Evolutionary conservation across 371 early-diverging fungal species (phyloP).

Genomic region (Amoeboaphelidium protococcarum): DNA sequence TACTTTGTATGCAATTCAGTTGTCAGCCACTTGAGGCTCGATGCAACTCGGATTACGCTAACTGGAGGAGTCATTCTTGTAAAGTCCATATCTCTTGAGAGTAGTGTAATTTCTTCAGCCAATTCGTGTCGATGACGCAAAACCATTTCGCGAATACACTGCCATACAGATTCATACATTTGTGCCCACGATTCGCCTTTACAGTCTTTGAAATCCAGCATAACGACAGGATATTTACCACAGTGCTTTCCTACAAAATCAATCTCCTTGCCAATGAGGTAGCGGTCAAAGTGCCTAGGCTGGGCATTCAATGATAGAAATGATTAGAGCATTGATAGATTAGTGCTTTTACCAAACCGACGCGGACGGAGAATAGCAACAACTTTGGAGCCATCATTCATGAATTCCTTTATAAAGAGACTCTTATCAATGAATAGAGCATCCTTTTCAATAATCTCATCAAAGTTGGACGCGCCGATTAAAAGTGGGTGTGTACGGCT

Average conservation of each 20-base stretch:
- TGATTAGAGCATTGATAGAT: background rate
- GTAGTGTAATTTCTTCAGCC: too few relatives aligned
- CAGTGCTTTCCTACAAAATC: background rate
- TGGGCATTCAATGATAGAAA: background rate
- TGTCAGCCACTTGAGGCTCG: background rate
- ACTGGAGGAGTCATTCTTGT: background rate
- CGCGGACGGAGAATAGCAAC: background rate
- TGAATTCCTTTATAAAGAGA: background rate
- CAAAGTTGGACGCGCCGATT: background rate
- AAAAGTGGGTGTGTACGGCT: background rate
- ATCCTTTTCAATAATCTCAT: background rate
- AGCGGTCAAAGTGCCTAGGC: background rate
- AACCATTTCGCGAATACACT: background rate
- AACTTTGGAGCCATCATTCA: background rate
- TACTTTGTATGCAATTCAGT: background rate
- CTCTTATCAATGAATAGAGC: background rate
- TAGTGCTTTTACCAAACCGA: background rate
- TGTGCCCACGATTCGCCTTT: background rate
- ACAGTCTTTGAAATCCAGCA: background rate
- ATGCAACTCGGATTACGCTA: background rate
- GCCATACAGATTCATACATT: background rate
- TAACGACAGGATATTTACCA: background rate
- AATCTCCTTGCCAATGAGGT: background rate
- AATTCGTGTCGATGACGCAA: background rate
- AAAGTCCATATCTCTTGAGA: too few relatives aligned